These are phyloP conservation scores for Acorus calamus DNA, from an alignment of 106 monocot species.

Conservation along the genomic window DNA sequence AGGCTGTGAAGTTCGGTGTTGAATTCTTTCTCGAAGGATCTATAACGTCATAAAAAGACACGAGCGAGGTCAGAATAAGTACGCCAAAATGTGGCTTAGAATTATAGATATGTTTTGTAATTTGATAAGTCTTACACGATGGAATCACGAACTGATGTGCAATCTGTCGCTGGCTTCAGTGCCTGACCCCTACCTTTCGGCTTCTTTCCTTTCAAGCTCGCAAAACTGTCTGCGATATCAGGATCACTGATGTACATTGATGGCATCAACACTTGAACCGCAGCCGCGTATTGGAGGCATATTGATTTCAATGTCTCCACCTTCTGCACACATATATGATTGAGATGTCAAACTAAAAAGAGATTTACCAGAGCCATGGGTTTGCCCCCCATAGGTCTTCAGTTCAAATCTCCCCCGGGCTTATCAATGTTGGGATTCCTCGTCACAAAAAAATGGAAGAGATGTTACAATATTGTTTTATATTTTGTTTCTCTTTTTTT, in stretches of 20 bases:
- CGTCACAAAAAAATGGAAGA: not conserved
- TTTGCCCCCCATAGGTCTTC: too few relatives aligned
- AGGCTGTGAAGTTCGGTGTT: conserved; percentile 67
- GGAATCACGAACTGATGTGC: conserved; percentile 40
- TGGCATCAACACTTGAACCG: conserved; percentile 72
- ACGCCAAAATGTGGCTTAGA: not conserved
- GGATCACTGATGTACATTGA: conserved; percentile 33
- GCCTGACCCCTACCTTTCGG: conserved; percentile 10
- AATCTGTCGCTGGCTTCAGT: conserved; percentile 31
- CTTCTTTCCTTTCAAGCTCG: conserved; percentile 23
- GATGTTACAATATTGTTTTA: not conserved
- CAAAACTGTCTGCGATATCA: conserved; percentile 17
- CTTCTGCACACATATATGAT: conserved; percentile 50
- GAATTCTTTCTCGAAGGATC: conserved; percentile 79
- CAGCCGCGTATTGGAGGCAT: conserved; percentile 81
- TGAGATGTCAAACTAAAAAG: too few relatives aligned
- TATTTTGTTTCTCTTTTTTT: too few relatives aligned
- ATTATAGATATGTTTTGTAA: too few relatives aligned
- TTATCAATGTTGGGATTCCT: too few relatives aligned
- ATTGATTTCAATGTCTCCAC: conserved; percentile 85
- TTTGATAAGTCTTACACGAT: conserved; percentile 34
- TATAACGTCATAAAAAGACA: conserved; percentile 15
- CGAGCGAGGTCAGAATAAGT: not conserved
- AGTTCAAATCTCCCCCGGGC: too few relatives aligned
- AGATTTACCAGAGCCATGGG: too few relatives aligned